Percentiles rank a stretch among this genome's conserved stretches.
These are phyloP conservation scores for Glycine tomentella DNA, from an alignment of 306 rosid species.

Conservation along the genomic window DNA sequence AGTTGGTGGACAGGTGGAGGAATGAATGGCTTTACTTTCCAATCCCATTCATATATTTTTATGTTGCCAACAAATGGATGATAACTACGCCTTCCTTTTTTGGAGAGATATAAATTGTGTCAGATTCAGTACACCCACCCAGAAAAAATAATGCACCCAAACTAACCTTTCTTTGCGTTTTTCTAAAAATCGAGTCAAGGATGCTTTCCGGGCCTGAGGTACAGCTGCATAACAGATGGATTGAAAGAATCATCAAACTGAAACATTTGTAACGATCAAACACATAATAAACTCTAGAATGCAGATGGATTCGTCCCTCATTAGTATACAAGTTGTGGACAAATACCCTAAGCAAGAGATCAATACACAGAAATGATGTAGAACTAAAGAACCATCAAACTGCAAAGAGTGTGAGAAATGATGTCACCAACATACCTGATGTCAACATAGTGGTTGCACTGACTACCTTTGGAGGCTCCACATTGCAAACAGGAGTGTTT, in stretches of 20 bases:
- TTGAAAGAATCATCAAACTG: conserved; percentile 29
- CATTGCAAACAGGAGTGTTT: conserved; percentile 61
- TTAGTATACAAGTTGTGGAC: neutral
- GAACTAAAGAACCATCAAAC: conserved; percentile 4
- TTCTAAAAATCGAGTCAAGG: conserved; percentile 87
- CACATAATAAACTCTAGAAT: conserved; percentile 18
- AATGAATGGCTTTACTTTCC: neutral
- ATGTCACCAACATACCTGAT: conserved; percentile 63
- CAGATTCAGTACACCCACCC: neutral
- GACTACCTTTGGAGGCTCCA: conserved; percentile 64
- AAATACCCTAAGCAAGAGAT: conserved; percentile 13
- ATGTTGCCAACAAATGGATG: neutral
- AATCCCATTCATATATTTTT: neutral
- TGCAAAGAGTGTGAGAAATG: conserved; percentile 1
- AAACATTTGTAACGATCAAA: conserved; percentile 29
- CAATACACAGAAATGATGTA: neutral
- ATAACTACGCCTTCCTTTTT: neutral
- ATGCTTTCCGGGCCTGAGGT: conserved; percentile 94
- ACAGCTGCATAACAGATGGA: conserved; percentile 59
- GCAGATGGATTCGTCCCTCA: neutral
- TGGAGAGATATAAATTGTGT: conserved; percentile 16
- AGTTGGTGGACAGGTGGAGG: neutral
- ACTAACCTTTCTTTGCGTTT: conserved; percentile 95
- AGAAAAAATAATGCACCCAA: neutral
- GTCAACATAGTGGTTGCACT: conserved; percentile 62